phyloP scores from a whole-genome alignment of 176 grass and related monocot species.

The Zea mays region Zm-B73-REFERENCE-NAM-5.0 NC_050097.1:216479001-216479500 shows the following conservation, averaged over 20 bases:
- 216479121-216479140: slow-evolving; percentile 46
- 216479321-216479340: not conserved
- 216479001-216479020: too few relatives aligned
- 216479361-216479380: not conserved
- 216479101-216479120: slow-evolving; percentile 12
- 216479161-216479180: slow-evolving; percentile 88
- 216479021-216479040: not conserved
- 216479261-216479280: not conserved
- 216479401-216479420: slow-evolving; percentile 9
- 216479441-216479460: slow-evolving; percentile 21
- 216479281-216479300: slow-evolving; percentile 1
- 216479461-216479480: not conserved
- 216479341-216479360: not conserved
- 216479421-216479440: slow-evolving; percentile 21
- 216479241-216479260: not conserved
- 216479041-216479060: too few relatives aligned
- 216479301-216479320: slow-evolving; percentile 15
- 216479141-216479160: slow-evolving; percentile 95
- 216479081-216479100: slow-evolving; percentile 17
- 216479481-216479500: slow-evolving; percentile 18
- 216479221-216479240: slow-evolving; percentile 11
- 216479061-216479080: slow-evolving; percentile 1
- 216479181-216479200: slow-evolving; percentile 83
- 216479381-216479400: slow-evolving; percentile 21
- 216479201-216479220: slow-evolving; percentile 44